phyloP scores from a whole-genome alignment of 306 rosid species.

The Betula pendula region DNA sequence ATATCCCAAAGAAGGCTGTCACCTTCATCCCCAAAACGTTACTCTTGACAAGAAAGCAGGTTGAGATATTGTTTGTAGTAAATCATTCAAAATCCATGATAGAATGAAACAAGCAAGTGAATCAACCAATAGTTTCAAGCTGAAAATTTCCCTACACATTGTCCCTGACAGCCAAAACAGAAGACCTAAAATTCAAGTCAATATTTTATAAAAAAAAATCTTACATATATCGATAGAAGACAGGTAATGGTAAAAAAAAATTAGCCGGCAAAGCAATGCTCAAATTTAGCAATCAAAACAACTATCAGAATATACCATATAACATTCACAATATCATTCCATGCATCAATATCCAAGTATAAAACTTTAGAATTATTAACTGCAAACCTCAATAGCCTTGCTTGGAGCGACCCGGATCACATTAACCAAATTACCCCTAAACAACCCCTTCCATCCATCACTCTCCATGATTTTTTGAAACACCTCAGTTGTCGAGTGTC shows the following conservation, averaged over 20 bases:
- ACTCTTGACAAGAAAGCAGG: too few species aligned
- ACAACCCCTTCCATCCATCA: constrained; percentile 71
- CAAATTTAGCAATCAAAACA: not conserved
- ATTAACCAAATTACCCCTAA: constrained; percentile 57
- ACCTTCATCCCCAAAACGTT: not conserved
- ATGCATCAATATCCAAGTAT: not conserved
- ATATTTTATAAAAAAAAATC: not conserved
- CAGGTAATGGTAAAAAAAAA: not conserved
- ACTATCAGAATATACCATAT: not conserved
- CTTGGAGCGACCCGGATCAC: constrained; percentile 61
- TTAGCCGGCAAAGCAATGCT: not conserved
- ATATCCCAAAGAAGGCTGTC: not conserved
- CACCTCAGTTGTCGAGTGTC: constrained; percentile 41
- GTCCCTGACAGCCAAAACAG: not conserved
- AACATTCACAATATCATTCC: not conserved
- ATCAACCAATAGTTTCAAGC: constrained; percentile 1
- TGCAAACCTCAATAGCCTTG: constrained; percentile 66
- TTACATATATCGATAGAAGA: not conserved
- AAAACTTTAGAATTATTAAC: constrained; percentile 2
- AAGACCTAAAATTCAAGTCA: not conserved
- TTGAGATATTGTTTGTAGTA: too few species aligned
- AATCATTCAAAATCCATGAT: not conserved
- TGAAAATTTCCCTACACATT: not conserved
- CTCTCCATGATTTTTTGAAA: constrained; percentile 50
- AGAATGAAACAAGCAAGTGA: not conserved